phyloP scores from a whole-genome alignment of 768 basidiomycete genomes.

The Macrolepiota albuminosa region DNA sequence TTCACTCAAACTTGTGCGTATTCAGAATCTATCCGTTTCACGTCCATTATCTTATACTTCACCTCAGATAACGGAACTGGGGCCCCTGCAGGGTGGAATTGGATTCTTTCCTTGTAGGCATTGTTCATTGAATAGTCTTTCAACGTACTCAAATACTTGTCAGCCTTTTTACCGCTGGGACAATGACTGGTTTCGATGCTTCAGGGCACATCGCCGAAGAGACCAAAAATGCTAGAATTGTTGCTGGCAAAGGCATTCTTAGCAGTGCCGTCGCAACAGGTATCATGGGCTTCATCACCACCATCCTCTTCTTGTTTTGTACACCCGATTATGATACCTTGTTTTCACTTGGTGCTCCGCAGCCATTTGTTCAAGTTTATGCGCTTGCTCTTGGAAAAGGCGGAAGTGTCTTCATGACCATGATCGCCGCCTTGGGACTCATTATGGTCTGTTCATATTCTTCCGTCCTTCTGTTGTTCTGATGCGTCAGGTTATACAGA shows the following conservation, averaged over 20 bases:
- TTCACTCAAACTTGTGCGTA: slow-evolving; percentile 75
- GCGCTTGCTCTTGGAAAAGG: slow-evolving; percentile 77
- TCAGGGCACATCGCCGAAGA: slow-evolving; percentile 87
- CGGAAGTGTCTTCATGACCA: slow-evolving; percentile 82
- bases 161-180: slow-evolving; percentile 84
- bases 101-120: slow-evolving; percentile 77
- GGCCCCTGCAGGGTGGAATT: slow-evolving; percentile 86
- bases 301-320: slow-evolving; percentile 82
- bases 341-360: slow-evolving; percentile 76
- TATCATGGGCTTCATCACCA: slow-evolving; percentile 70
- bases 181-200: slow-evolving; percentile 88
- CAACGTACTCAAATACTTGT: background rate
- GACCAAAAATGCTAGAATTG: slow-evolving; percentile 79
- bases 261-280: slow-evolving; percentile 75
- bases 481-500: slow-evolving; percentile 35
- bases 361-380: slow-evolving; percentile 90
- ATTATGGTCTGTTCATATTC: slow-evolving; percentile 54
- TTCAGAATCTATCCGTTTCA: background rate
- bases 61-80: slow-evolving; percentile 81
- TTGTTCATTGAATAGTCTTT: background rate
- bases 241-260: slow-evolving; percentile 81
- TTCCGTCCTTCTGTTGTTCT: background rate
- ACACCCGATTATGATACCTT: slow-evolving; percentile 73
- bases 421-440: slow-evolving; percentile 78
- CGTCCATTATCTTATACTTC: background rate